A percentile compares a stretch with the other conserved stretches of the same genome.
Conservation (phyloP, 352 stramenopile species). For the Globisporangium paddicum region DNA sequence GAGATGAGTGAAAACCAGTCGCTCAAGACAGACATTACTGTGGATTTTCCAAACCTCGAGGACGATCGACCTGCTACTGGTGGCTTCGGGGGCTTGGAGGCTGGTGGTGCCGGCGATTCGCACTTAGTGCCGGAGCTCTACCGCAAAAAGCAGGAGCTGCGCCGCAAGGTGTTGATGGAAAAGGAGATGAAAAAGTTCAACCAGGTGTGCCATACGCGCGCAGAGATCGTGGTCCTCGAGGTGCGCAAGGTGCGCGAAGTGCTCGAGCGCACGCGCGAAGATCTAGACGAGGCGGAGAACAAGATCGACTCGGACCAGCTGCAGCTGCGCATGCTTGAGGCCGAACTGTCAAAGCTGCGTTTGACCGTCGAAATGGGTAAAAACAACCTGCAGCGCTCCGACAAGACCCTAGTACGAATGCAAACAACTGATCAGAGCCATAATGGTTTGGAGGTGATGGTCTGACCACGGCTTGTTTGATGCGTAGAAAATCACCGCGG, state of each 20-base stretch:
- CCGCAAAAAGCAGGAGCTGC: conserved; percentile 68
- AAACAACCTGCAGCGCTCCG: conserved; percentile 35
- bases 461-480: not conserved
- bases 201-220: conserved; percentile 53
- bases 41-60: conserved; percentile 28
- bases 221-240: conserved; percentile 54
- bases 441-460: not conserved
- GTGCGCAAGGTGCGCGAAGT: conserved; percentile 45
- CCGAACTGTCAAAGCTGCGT: conserved; percentile 57
- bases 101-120: conserved; percentile 20
- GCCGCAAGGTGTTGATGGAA: conserved; percentile 65
- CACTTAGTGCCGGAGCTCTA: conserved; percentile 51
- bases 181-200: conserved; percentile 69
- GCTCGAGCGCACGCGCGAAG: conserved; percentile 35
- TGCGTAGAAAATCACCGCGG: conserved; percentile 44
- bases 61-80: conserved; percentile 11
- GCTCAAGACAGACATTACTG: conserved; percentile 44
- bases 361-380: conserved; percentile 61
- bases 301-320: conserved; percentile 70
- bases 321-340: conserved; percentile 55
- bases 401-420: conserved; percentile 39
- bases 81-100: conserved; percentile 2
- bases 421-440: not conserved
- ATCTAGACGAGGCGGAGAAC: conserved; percentile 62
- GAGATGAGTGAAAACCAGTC: conserved; percentile 44